Evolutionary conservation across 495 filamentous ascomycete genomes (phyloP), one percentile per base, ranked within the genome.

Genomic region (Aspergillus funiculosus): DNA sequence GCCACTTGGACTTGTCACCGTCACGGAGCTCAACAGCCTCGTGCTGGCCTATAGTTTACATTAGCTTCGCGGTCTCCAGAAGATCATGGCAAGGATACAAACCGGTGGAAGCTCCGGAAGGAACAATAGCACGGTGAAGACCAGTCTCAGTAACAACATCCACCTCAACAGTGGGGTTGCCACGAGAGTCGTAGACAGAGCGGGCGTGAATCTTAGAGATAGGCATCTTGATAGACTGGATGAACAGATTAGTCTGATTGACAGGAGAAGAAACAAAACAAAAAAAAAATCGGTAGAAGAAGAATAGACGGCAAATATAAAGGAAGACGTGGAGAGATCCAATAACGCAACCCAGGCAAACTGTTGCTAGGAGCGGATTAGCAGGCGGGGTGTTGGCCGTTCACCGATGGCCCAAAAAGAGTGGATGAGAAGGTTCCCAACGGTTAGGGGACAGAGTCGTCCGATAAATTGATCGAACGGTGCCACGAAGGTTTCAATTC

Each of bases 151-250:
- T 97, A 71, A 94, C 84, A 63, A 99, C 81, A 66, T 97, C 94
- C 54, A 97, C 94, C 73, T 88, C 85, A 60, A 91, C 87, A 66
- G 89, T 94, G 54, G 89, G 88, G 78, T 95, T 97, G 65, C 92
- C 94, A 64, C 94, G 94, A 67, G 92, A 97, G 82, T 99, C 94
- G 79, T 99, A 99, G 75, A 99, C 89, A 55, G 82, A 87, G 62
- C 94, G 91, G 63, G 92, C 94, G 81, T 97, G 89, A 70, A 99
- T 86, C 81, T 96, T 96, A 66, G 85, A 81, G 78, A 99, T 97
- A 62, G 83, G 75, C 94, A 97, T 99, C 47, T 58, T 88, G 67
- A 52, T 51, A 48, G 53, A 51, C 66, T 68, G 56, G 55, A 39
- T 27, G 30, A 17, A 28, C 14, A 14, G 39, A 40, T 55, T 42